These are phyloP conservation scores for Abelmoschus esculentus DNA, from an alignment of 345 rosid genomes.

Conservation along the genomic window DNA sequence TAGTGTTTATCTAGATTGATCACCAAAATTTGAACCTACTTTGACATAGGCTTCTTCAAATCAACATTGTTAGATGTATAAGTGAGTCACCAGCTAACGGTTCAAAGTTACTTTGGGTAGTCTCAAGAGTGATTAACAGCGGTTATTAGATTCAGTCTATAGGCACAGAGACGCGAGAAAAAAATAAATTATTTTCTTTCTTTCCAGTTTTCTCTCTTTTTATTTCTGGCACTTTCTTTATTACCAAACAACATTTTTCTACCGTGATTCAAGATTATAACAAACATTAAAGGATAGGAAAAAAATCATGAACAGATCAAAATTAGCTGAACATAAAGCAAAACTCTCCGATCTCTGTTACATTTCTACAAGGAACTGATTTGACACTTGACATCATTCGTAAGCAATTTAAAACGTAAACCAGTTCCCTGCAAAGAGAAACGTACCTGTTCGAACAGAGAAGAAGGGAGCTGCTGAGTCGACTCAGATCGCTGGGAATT, in stretches of 20 bases:
- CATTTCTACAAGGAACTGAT: background rate
- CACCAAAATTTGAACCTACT: background rate
- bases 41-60: background rate
- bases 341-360: background rate
- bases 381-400: background rate
- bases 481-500: conserved; percentile 7
- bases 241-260: too few species aligned
- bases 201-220: too few species aligned
- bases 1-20: background rate
- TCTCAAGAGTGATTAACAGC: too few species aligned
- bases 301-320: background rate
- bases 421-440: background rate
- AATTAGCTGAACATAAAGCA: background rate
- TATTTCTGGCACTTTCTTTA: too few species aligned
- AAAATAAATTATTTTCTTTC: too few species aligned
- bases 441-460: background rate
- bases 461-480: background rate
- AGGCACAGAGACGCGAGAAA: too few species aligned
- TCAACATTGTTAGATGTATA: too few species aligned
- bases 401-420: background rate
- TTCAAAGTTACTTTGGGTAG: background rate
- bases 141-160: too few species aligned
- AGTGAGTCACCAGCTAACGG: background rate
- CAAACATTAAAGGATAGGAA: background rate
- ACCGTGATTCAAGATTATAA: too few species aligned